Base-by-base conservation (phyloP, 495 filamentous ascomycete genomes). In the Melanomma pulvis-pyrius region DNA sequence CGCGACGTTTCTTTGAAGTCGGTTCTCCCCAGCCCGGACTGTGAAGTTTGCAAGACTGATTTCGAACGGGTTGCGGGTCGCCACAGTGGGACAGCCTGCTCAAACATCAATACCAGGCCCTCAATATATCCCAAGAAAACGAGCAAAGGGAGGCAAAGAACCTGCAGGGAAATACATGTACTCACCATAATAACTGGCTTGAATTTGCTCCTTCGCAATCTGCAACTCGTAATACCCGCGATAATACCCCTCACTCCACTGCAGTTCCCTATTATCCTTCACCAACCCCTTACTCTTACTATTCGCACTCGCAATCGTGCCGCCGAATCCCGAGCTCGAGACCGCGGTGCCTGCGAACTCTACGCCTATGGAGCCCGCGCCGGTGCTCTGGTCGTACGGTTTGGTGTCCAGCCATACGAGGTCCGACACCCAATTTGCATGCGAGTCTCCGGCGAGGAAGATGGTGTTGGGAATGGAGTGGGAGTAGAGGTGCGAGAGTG, bases 221-320 rank as follows among this genome's bases (percentile, higher is more conserved):
- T 74, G 71, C 41, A 79, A 59, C 57, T 79, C 76, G 55, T 70
- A 76, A 53, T 79, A 79, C 39, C 76, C 88, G 26, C 87, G 78
- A 71, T 90, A 90, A 71, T 84, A 89, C 30, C 83, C 75, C 68
- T 90, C 88, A 65, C 83, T 83, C 87, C 87, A 90, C 73, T 88
- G 85, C 69, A 90, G 77, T 69, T 86, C 83, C 0, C 79, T 79
- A 24, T 67, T 67, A 50, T 67, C 57, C 19, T 17, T n/a, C 7
- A 67, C 57, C 21, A 67, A 30, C 0, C 64, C 58, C 12, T n/a
- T 32, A 1, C 29, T 28, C 36, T 63, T 59, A 4, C n/a, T 61
- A 28, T 48, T 57, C 39, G 48, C 58, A 36, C 32, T 61, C 19
- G 50, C 48, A 28, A 41, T 56, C 3, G 49, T 55, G 39, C 47